A percentile compares a stretch with the other conserved stretches of the same genome.
These are phyloP conservation scores for Phytophthora uliginosa DNA, from an alignment of 352 stramenopile species.

Conservation along the genomic window DNA sequence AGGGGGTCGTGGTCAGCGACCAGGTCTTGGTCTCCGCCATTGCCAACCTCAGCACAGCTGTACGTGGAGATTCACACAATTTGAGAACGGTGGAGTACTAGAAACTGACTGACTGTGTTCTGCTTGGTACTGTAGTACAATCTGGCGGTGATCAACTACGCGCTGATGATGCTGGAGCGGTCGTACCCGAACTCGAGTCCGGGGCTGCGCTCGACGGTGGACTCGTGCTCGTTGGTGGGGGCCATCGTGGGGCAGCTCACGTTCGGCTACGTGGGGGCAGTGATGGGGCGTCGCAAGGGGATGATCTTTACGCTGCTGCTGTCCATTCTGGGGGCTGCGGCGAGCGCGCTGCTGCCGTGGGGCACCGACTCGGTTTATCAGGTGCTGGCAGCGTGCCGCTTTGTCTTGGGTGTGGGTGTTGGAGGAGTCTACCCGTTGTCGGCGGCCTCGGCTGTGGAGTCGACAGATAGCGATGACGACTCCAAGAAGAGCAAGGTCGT, in stretches of 20 bases:
- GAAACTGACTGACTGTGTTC: not conserved
- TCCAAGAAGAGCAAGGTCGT: slow-evolving; percentile 75
- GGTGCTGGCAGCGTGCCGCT: slow-evolving; percentile 70
- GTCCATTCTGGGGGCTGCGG: slow-evolving; percentile 65
- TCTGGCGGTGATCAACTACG: slow-evolving; percentile 80
- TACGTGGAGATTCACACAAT: slow-evolving; percentile 32
- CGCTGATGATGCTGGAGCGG: slow-evolving; percentile 64
- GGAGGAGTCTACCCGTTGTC: slow-evolving; percentile 88
- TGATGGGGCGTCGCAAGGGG: slow-evolving; percentile 68
- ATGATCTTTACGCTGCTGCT: slow-evolving; percentile 86
- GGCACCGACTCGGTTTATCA: slow-evolving; percentile 66
- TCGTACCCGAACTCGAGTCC: slow-evolving; percentile 64
- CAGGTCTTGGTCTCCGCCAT: slow-evolving; percentile 74
- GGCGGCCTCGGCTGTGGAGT: slow-evolving; percentile 73
- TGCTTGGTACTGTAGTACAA: slow-evolving; percentile 62
- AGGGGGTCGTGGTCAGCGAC: slow-evolving; percentile 43
- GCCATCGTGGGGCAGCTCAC: slow-evolving; percentile 85
- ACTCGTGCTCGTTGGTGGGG: slow-evolving; percentile 77
- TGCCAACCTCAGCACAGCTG: slow-evolving; percentile 85
- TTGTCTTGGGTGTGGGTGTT: slow-evolving; percentile 81
- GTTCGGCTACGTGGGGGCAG: slow-evolving; percentile 84
- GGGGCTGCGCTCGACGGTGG: slow-evolving; percentile 69
- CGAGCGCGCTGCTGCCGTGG: slow-evolving; percentile 73
- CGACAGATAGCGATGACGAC: slow-evolving; percentile 44
- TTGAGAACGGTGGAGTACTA: not conserved